Evolutionary conservation across 805 yeast species (phyloP).

Genomic region (Wickerhamomyces chambardii): DNA sequence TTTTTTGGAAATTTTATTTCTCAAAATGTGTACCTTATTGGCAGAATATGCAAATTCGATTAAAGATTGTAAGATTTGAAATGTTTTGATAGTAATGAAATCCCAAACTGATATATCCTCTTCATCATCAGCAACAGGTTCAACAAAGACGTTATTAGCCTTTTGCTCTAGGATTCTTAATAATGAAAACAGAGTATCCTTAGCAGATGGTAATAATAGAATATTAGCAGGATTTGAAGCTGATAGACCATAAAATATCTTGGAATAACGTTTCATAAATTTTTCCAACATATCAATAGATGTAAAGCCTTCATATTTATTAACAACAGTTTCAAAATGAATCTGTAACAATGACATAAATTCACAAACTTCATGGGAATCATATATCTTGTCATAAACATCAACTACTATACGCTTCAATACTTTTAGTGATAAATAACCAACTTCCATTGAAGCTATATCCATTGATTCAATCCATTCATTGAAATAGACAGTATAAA

Average conservation of each 20-base stretch:
- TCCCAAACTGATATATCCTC: conserved; percentile 64
- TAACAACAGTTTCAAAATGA: conserved; percentile 51
- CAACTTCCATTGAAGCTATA: conserved; percentile 56
- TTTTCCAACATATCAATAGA: conserved; percentile 43
- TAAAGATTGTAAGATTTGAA: conserved; percentile 55
- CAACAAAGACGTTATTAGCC: conserved; percentile 56
- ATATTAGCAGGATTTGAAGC: conserved; percentile 61
- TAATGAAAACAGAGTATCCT: conserved; percentile 51
- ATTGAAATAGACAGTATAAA: conserved; percentile 52
- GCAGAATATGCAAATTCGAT: conserved; percentile 53
- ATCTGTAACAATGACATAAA: conserved; percentile 47
- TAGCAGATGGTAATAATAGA: conserved; percentile 55
- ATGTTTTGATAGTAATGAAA: conserved; percentile 54
- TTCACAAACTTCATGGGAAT: conserved; percentile 45
- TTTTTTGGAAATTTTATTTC: conserved; percentile 53
- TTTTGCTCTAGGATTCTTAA: conserved; percentile 52
- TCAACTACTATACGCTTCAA: conserved; percentile 66
- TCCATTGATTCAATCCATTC: conserved; percentile 47
- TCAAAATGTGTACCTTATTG: conserved; percentile 55
- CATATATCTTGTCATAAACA: conserved; percentile 66
- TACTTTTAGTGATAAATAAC: conserved; percentile 70
- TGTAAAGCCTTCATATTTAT: conserved; percentile 39
- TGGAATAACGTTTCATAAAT: conserved; percentile 67
- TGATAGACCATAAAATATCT: conserved; percentile 55
- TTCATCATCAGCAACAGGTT: conserved; percentile 34